Evolutionary conservation across 345 rosid genomes (phyloP).

Genomic region (Trapa incisa): DNA sequence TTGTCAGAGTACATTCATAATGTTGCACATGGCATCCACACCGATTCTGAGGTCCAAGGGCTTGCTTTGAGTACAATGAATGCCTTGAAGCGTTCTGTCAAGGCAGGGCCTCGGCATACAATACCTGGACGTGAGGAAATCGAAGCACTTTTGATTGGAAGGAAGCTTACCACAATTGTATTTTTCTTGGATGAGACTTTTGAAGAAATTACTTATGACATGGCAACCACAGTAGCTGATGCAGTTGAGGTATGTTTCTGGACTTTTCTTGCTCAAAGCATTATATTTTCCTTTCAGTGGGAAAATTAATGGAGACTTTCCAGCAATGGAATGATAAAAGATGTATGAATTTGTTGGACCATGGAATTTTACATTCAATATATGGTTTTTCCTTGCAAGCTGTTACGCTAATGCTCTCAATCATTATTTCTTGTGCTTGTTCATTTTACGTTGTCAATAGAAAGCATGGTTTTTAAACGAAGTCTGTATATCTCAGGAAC

Average conservation of each 20-base stretch:
- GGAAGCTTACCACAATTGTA: conserved; percentile 88
- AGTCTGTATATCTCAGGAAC: conserved; percentile 50
- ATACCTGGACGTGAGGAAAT: conserved; percentile 93
- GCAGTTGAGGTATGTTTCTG: conserved; percentile 72
- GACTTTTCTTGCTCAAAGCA: not conserved
- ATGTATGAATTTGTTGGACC: not conserved
- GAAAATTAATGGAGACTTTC: not conserved
- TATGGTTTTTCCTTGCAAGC: not conserved
- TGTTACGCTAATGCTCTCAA: not conserved
- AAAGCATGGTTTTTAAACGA: conserved; percentile 10
- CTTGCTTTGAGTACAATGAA: conserved; percentile 75
- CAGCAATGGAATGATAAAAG: not conserved
- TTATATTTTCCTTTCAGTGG: not conserved
- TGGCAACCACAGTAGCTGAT: conserved; percentile 93
- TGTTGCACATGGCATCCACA: conserved; percentile 52
- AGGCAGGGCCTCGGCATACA: conserved; percentile 86
- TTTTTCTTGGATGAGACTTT: conserved; percentile 96
- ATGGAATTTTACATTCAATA: not conserved
- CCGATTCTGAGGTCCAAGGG: conserved; percentile 64
- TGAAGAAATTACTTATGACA: conserved; percentile 92
- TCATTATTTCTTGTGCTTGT: no score
- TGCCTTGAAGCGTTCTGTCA: conserved; percentile 81
- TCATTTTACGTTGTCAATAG: conserved; percentile 1
- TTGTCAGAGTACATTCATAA: conserved; percentile 79
- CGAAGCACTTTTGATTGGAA: conserved; percentile 74